A percentile compares a stretch with the other conserved stretches of the same genome.
Conservation (phyloP, 306 rosid genomes). For the Crotalaria pallida region DNA sequence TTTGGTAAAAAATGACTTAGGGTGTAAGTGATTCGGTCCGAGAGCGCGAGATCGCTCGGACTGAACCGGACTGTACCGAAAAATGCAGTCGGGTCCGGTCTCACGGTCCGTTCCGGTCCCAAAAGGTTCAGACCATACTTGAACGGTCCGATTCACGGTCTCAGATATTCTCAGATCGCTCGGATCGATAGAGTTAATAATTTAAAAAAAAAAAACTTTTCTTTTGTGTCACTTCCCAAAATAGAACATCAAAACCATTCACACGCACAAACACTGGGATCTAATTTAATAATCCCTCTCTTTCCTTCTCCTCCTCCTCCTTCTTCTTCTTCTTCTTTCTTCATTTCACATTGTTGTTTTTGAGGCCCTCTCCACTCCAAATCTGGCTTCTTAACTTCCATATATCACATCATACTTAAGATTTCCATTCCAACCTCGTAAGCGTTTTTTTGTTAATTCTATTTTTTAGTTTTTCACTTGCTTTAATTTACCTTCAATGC, state of each 20-base stretch:
- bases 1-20: too few relatives aligned
- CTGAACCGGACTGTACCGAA: too few relatives aligned
- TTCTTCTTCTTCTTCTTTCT: too few relatives aligned
- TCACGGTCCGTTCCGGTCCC: too few relatives aligned
- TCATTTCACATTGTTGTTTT: background rate
- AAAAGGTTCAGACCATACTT: too few relatives aligned
- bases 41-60: too few relatives aligned
- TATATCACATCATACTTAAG: background rate
- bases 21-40: too few relatives aligned
- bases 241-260: constrained; percentile 17
- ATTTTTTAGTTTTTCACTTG: background rate
- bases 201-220: too few relatives aligned
- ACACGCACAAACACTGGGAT: constrained; percentile 26
- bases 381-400: constrained; percentile 6
- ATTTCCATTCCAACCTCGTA: constrained; percentile 25
- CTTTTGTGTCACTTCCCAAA: constrained; percentile 15
- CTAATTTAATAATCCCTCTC: background rate
- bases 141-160: too few relatives aligned
- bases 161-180: too few relatives aligned
- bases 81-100: too few relatives aligned
- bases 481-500: background rate
- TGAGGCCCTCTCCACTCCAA: constrained; percentile 2
- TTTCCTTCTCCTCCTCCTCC: background rate
- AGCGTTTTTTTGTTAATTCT: background rate
- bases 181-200: too few relatives aligned